A percentile compares a stretch with the other conserved stretches of the same genome.
Conservation (phyloP, 2,329 filamentous ascomycete species). For the Cercospora sp. region DNA sequence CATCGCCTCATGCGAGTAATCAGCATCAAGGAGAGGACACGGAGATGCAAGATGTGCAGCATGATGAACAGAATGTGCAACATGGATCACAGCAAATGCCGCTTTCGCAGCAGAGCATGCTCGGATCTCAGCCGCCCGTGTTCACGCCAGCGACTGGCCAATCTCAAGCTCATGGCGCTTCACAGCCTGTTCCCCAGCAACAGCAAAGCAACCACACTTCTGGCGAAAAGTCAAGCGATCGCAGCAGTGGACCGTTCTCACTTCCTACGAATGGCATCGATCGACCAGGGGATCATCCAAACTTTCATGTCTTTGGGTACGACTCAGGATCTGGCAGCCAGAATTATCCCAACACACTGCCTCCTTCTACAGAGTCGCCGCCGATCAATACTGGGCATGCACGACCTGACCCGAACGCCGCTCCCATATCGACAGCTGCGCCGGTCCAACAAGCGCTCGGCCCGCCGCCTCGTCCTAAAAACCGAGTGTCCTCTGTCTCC, state of each 20-base stretch:
- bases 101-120: constrained; percentile 30
- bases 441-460: constrained; percentile 29
- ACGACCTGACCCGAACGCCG: constrained; percentile 24
- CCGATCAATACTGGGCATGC: constrained; percentile 30
- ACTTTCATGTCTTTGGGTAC: constrained; percentile 56
- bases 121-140: constrained; percentile 52
- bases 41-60: constrained; percentile 48
- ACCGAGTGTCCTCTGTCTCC: constrained; percentile 39
- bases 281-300: constrained; percentile 51
- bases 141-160: constrained; percentile 65
- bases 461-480: constrained; percentile 34
- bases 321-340: constrained; percentile 51
- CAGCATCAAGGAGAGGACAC: constrained; percentile 44
- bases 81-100: constrained; percentile 29
- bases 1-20: constrained; percentile 44
- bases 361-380: constrained; percentile 40
- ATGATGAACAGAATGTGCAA: neutral
- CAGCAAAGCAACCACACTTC: constrained; percentile 86
- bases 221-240: constrained; percentile 72
- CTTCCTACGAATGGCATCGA: constrained; percentile 67
- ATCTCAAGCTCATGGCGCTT: constrained; percentile 59
- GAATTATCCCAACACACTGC: constrained; percentile 64
- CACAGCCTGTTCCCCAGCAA: constrained; percentile 59
- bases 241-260: constrained; percentile 56
- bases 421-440: constrained; percentile 35